These are phyloP conservation scores for Solanum corneliomulleri DNA, from an alignment of 257 asterid species.

Conservation along the genomic window DNA sequence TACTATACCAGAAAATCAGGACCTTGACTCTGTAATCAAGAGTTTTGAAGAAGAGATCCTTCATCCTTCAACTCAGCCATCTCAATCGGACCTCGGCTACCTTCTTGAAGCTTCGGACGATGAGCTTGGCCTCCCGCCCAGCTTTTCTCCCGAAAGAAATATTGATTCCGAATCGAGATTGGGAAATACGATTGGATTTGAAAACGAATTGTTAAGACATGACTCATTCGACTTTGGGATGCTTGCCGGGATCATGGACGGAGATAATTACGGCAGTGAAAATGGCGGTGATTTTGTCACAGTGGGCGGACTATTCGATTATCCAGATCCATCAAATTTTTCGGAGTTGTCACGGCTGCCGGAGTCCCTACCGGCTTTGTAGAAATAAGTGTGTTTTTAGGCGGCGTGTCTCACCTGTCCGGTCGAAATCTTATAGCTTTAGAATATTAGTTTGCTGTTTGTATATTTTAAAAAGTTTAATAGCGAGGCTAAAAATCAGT, in stretches of 20 bases:
- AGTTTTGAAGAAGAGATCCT: conserved; percentile 42
- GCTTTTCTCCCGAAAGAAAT: background rate
- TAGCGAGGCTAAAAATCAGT: background rate
- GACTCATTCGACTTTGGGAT: conserved; percentile 16
- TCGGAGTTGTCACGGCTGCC: conserved; percentile 15
- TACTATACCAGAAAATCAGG: conserved; percentile 11
- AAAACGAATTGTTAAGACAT: conserved; percentile 10
- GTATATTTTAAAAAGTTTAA: background rate
- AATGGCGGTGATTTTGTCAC: conserved; percentile 8
- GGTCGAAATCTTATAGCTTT: background rate
- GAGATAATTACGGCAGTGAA: background rate
- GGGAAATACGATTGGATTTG: background rate
- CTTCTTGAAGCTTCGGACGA: conserved; percentile 38
- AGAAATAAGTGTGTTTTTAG: background rate
- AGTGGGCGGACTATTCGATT: conserved; percentile 22
- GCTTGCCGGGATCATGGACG: background rate
- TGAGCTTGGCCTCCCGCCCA: conserved; percentile 37
- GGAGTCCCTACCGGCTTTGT: conserved; percentile 22
- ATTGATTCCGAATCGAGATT: background rate
- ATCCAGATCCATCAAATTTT: conserved; percentile 8
- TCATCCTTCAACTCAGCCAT: background rate
- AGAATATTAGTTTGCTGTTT: background rate
- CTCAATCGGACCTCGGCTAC: conserved; percentile 26
- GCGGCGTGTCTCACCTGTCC: background rate
- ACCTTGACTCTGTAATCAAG: conserved; percentile 31